A percentile compares a stretch with the other conserved stretches of the same genome.
Evolutionary conservation across 108 stramenopile species (phyloP).

Genomic region (Stephanodiscus triporus): DNA sequence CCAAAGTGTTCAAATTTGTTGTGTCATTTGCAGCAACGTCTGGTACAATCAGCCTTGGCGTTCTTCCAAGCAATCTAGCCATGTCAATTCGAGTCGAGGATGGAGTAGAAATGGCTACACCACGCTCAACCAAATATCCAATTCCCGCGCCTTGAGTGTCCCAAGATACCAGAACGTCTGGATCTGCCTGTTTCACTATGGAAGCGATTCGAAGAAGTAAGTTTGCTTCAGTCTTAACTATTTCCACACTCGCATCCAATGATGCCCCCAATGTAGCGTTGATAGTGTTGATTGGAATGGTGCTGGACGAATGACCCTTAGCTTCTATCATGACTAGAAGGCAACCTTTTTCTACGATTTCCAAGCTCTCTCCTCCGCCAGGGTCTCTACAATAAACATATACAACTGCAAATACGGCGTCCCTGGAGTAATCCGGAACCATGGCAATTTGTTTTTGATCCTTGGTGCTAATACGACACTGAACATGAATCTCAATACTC

Average conservation of each 20-base stretch:
- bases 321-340: slow-evolving; percentile 63
- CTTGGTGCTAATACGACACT: slow-evolving; percentile 71
- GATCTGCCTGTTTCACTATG: slow-evolving; percentile 75
- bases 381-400: slow-evolving; percentile 78
- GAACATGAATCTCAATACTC: slow-evolving; percentile 87
- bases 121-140: slow-evolving; percentile 85
- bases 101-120: slow-evolving; percentile 46
- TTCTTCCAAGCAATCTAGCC: slow-evolving; percentile 79
- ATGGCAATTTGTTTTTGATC: slow-evolving; percentile 80
- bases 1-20: slow-evolving; percentile 7
- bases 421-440: slow-evolving; percentile 73
- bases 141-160: slow-evolving; percentile 85
- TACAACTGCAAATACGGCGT: slow-evolving; percentile 70
- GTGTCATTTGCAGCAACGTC: slow-evolving; percentile 1
- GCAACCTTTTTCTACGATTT: slow-evolving; percentile 71
- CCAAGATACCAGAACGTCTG: slow-evolving; percentile 86
- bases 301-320: slow-evolving; percentile 31
- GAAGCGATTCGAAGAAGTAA: slow-evolving; percentile 71
- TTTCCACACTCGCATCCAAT: slow-evolving; percentile 55
- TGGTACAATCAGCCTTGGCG: slow-evolving; percentile 36
- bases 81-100: slow-evolving; percentile 63
- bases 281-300: not conserved
- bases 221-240: slow-evolving; percentile 59
- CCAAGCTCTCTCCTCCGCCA: slow-evolving; percentile 80
- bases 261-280: slow-evolving; percentile 52